Evolutionary conservation across 1,284 basidiomycete genomes (phyloP).

Genomic region (Coniferiporia sulphurascens): DNA sequence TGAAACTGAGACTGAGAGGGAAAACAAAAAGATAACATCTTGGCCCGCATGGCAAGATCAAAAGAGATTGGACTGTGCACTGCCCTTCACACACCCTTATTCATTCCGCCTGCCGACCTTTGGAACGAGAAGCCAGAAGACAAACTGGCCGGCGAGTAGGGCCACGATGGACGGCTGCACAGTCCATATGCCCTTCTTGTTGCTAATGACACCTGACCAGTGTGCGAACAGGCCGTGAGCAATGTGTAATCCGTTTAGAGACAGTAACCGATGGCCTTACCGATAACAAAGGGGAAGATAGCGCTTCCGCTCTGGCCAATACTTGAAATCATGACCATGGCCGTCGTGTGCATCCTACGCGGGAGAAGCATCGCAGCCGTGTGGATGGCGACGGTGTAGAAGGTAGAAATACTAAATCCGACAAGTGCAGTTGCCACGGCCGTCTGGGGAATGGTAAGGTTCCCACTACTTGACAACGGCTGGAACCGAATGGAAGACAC

Average conservation of each 20-base stretch:
- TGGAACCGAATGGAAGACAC: neutral
- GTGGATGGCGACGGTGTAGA: constrained; percentile 30
- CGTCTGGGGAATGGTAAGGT: constrained; percentile 17
- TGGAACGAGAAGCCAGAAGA: neutral
- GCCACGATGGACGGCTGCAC: constrained; percentile 21
- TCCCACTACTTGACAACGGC: neutral
- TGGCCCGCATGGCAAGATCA: neutral
- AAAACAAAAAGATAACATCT: neutral
- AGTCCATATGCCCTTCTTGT: constrained; percentile 31
- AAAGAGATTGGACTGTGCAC: neutral
- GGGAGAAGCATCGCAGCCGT: constrained; percentile 29
- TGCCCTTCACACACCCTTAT: neutral
- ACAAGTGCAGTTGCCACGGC: constrained; percentile 31
- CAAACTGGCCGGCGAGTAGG: constrained; percentile 11
- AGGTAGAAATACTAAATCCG: constrained; percentile 32
- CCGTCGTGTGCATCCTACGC: constrained; percentile 30
- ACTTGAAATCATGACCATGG: constrained; percentile 30
- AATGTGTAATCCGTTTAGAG: neutral
- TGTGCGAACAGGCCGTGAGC: neutral
- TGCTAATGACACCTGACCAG: constrained; percentile 26
- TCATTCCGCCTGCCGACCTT: constrained; percentile 11
- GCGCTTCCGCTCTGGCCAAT: constrained; percentile 32
- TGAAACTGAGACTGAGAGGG: neutral
- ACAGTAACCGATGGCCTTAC: constrained; percentile 1
- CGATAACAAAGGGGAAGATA: constrained; percentile 31